Base-by-base conservation (phyloP, 441 rosid species). In the Flueggea neowawraea region DNA sequence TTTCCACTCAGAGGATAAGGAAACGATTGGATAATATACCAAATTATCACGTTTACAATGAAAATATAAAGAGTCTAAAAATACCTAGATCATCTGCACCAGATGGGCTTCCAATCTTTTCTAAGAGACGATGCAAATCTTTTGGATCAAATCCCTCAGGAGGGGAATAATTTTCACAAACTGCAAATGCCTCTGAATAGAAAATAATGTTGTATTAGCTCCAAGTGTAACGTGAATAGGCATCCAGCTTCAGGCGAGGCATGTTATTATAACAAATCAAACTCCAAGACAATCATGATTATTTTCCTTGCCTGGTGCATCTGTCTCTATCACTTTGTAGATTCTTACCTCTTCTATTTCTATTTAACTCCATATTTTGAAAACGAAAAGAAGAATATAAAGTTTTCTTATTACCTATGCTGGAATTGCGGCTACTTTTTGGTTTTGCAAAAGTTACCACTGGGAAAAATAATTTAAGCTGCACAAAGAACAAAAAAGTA, bases 371-470 rank as follows among this genome's bases (percentile, higher is more conserved):
- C 41, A 36, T 8, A 8, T 36, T 36, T 36, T 8, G 28, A 36
- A 8, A 36, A 36, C 0, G 9, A 36, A 36, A 54, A 49, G 28
- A 55, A 32, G 12, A 33, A 59, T 16, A 33, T 2, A 45, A 17
- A 60, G 3, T 15, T 7, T 16, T 12, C 60, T 41, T 64, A 70
- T 75, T 82, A 91, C 97, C 99, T 81, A 95, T 95, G 79, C 98
- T 91, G 49, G 99, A 95, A 83, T 95, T 95, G 54, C 99, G 97
- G 80, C 99, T 95, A 79, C 98, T 91, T 81, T 90, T 91, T 31
- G 99, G 98, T 82, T 95, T 91, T 11, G 98, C 95, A 72, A 91
- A 95, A 63, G 97, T 91, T 64, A 95, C 98, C 6, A 76, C 71
- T 16, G 99, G 98, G 77, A 91, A 95, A 75, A 90, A 89, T 78